Evolutionary conservation across 1,139 yeast species (phyloP), one percentile per base, ranked within the genome.

Genomic region (Zygoascus sp.): DNA sequence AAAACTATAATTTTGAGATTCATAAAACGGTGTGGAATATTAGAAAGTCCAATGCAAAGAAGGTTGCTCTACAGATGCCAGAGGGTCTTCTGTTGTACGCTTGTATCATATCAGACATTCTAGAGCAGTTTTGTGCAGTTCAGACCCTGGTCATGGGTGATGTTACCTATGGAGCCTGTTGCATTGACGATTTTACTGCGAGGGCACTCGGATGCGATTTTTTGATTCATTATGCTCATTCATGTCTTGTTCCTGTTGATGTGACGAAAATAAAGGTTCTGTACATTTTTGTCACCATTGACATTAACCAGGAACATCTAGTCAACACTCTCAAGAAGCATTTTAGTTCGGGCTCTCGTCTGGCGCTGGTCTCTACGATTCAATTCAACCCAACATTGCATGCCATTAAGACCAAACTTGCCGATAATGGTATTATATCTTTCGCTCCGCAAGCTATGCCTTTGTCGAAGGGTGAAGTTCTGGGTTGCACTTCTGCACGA

Each of bases 61-160:
- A 83, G 54, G 96, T 94, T 7, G 97, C 97, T 0, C 68, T 92
- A 32, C 99, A 92, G 61, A 86, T 92, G 96, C 99, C 99, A 1
- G 99, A 92, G 65, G 99, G 99, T 1, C 67, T 92, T 37, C 70
- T 92, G 46, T 84, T 92, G 2, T 92, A 90, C 63, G 82, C 97
- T 0, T 75, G 95, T 53, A 77, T 92, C 38, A 80, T 92, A 16
- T 76, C 96, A 2, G 99, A 92, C 65, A 92, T 92, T 25, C 64
- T 92, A 34, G 96, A 89, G 61, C 96, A 90, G 65, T 90, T 92
- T 59, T 89, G 97, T 61, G 68, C 71, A 5, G 92, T 84, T 44
- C 96, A 90, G 60, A 86, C 92, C 0, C 74, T 94, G 1, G 95
- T 92, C 4, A 94, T 92, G 98, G 99, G 99, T 1, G 99, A 92